Conservation (phyloP, 441 rosid species). For the Raphanus hybrid region DNA sequence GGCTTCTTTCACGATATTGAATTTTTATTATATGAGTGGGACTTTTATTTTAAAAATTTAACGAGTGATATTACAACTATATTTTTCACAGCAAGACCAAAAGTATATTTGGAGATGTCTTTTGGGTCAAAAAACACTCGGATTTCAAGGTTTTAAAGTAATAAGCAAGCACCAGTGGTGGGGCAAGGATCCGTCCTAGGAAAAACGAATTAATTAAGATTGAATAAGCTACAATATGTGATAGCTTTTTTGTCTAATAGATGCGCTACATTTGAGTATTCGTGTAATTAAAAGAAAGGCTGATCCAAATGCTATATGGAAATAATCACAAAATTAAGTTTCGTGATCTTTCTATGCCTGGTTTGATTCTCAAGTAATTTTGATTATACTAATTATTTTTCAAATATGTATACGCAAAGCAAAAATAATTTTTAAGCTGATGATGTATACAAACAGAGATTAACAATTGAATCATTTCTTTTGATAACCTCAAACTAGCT, state of each 20-base stretch:
- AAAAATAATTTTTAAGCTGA: conserved; percentile 1
- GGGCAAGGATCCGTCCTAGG: neutral
- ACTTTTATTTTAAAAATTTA: too few species aligned
- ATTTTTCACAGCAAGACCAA: neutral
- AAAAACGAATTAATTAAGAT: neutral
- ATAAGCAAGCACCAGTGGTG: neutral
- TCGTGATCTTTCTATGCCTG: neutral
- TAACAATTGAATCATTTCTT: conserved; percentile 16
- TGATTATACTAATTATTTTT: neutral
- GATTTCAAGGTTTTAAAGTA: conserved; percentile 7
- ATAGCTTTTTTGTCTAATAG: neutral
- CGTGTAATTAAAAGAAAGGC: neutral
- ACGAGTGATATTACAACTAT: neutral
- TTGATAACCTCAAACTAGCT: conserved; percentile 37
- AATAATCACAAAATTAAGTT: neutral
- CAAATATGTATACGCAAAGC: neutral
- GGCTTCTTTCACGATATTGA: conserved; percentile 9
- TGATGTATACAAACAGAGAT: conserved; percentile 16
- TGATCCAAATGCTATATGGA: neutral
- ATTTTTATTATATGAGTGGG: neutral
- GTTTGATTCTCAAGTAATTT: neutral
- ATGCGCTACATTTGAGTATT: neutral
- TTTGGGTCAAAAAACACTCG: conserved; percentile 13
- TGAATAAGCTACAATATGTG: neutral
- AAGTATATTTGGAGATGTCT: neutral